Evolutionary conservation across 306 rosid species (phyloP).

Genomic region (Fagus sylvatica): DNA sequence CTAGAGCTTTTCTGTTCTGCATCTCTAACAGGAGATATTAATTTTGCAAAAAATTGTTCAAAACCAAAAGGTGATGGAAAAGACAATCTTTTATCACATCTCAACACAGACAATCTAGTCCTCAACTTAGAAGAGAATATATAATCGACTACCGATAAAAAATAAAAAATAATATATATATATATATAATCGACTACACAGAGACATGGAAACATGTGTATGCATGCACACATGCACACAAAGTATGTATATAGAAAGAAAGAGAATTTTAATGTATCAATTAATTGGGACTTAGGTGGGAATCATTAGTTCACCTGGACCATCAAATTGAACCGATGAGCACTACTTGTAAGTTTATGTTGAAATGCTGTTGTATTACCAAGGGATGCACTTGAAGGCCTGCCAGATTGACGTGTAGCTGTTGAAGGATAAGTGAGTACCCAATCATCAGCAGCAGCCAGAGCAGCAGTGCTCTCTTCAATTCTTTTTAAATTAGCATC

Average conservation of each 20-base stretch:
- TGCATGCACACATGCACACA: neutral
- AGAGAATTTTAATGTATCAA: neutral
- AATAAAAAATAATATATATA: too few relatives aligned
- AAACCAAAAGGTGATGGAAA: neutral
- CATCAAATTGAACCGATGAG: slow-evolving; percentile 98
- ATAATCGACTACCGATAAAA: too few relatives aligned
- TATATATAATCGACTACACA: neutral
- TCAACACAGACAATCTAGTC: neutral
- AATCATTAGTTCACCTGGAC: slow-evolving; percentile 77
- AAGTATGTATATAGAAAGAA: neutral
- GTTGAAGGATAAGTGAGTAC: slow-evolving; percentile 63
- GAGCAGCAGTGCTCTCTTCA: slow-evolving; percentile 94
- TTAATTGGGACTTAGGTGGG: neutral
- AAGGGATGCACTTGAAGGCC: slow-evolving; percentile 49
- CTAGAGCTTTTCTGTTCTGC: too few relatives aligned
- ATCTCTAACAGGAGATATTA: neutral
- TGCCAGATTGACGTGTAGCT: slow-evolving; percentile 64
- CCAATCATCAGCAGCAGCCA: slow-evolving; percentile 99
- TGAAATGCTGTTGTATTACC: slow-evolving; percentile 60
- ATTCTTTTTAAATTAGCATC: slow-evolving; percentile 93
- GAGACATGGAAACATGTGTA: neutral
- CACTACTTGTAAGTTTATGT: slow-evolving; percentile 91
- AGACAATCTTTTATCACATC: neutral
- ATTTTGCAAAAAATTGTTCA: neutral
- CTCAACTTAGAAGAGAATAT: neutral